A percentile compares a stretch with the other conserved stretches of the same genome.
Evolutionary conservation across 2,329 filamentous ascomycete genomes (phyloP).

Genomic region (Aspergillus sp.): DNA sequence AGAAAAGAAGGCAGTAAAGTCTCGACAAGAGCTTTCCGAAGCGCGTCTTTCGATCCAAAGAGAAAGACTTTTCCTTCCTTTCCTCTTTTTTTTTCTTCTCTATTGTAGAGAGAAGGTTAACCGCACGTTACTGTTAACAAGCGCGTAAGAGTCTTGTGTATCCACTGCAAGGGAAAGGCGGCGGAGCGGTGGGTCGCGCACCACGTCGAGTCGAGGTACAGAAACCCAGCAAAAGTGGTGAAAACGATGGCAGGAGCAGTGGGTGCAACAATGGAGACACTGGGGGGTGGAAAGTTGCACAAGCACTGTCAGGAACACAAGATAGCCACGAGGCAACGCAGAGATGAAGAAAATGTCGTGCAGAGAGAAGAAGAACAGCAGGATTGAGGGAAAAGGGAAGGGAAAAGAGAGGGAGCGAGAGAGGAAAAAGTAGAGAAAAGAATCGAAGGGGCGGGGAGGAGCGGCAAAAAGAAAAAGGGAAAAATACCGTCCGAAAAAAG

Average conservation of each 20-base stretch:
- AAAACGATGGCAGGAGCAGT: not conserved
- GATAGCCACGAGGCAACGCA: too few relatives aligned
- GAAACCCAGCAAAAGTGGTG: conserved; percentile 9
- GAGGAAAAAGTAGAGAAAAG: conserved; percentile 9
- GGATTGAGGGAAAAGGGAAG: conserved; percentile 9
- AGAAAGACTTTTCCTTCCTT: not conserved
- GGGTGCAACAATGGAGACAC: conserved; percentile 1
- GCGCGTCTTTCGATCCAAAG: too few relatives aligned
- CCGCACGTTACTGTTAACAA: conserved; percentile 34
- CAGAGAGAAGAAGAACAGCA: conserved; percentile 6
- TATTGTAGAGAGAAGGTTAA: conserved; percentile 19
- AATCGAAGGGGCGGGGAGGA: not conserved
- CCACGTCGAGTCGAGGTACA: conserved; percentile 21
- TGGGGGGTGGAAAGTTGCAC: conserved; percentile 1
- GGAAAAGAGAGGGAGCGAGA: conserved; percentile 7
- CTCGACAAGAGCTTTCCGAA: not conserved
- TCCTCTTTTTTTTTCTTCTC: too few relatives aligned
- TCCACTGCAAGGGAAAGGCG: conserved; percentile 30
- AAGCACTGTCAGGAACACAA: conserved; percentile 9
- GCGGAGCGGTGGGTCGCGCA: conserved; percentile 28
- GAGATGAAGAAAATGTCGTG: conserved; percentile 5
- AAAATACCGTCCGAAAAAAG: conserved; percentile 1
- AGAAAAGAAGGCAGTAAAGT: not conserved
- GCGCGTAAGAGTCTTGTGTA: conserved; percentile 22
- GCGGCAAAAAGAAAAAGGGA: conserved; percentile 7